A percentile compares a stretch with the other conserved stretches of the same genome.
phyloP scores from a whole-genome alignment of 164 flowering plant species.

The Kingdonia uniflora region DNA sequence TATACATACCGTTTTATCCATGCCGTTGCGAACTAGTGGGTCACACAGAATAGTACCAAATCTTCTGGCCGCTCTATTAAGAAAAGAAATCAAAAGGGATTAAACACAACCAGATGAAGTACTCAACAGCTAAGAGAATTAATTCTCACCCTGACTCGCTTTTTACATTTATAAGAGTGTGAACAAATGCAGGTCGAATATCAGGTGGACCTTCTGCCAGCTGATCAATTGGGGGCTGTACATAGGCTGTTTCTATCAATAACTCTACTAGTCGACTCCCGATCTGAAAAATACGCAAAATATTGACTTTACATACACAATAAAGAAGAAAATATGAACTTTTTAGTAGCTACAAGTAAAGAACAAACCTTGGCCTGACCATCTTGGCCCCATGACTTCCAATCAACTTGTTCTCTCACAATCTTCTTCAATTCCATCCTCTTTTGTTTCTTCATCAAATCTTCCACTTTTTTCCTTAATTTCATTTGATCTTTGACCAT shows the following conservation, averaged over 20 bases:
- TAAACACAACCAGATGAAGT: not conserved
- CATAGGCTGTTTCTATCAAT: slow-evolving; percentile 66
- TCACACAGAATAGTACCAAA: slow-evolving; percentile 52
- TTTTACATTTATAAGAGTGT: slow-evolving; percentile 34
- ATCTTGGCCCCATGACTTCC: slow-evolving; percentile 60
- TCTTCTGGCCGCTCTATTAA: slow-evolving; percentile 48
- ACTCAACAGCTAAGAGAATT: not conserved
- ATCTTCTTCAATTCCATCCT: slow-evolving; percentile 39
- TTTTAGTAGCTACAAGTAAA: not conserved
- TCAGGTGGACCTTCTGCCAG: slow-evolving; percentile 64
- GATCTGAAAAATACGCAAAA: slow-evolving; percentile 39
- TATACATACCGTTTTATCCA: slow-evolving; percentile 46
- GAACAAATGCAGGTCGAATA: slow-evolving; percentile 85
- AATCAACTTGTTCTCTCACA: slow-evolving; percentile 43
- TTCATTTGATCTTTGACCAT: slow-evolving; percentile 31
- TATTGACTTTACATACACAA: slow-evolving; percentile 22
- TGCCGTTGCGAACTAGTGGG: slow-evolving; percentile 37
- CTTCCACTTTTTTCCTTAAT: slow-evolving; percentile 46
- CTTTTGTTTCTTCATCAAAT: slow-evolving; percentile 69
- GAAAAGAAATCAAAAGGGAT: not conserved
- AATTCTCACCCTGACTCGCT: slow-evolving; percentile 34
- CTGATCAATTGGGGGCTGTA: slow-evolving; percentile 77
- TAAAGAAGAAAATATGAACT: not conserved
- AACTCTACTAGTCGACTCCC: slow-evolving; percentile 85
- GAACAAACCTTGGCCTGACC: slow-evolving; percentile 63